Percentiles rank a stretch among this genome's conserved stretches.
These are phyloP conservation scores for Polychaeton citri DNA, from an alignment of 2,329 filamentous ascomycete genomes.

Conservation along the genomic window DNA sequence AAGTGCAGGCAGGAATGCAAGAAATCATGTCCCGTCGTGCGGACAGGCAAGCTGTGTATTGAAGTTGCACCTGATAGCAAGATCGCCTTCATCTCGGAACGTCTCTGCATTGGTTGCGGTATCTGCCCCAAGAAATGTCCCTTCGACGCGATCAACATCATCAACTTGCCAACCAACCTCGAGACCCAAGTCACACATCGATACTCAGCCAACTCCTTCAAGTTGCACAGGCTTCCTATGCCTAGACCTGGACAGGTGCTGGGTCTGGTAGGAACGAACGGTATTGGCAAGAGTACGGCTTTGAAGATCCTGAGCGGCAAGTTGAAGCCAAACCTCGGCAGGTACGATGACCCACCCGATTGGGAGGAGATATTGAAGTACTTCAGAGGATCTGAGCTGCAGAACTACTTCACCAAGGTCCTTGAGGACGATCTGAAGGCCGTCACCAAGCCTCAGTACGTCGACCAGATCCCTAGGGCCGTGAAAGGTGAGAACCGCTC, in stretches of 20 bases:
- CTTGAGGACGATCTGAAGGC: conserved; percentile 95
- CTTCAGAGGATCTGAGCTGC: conserved; percentile 92
- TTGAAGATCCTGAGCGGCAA: conserved; percentile 98
- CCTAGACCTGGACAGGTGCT: conserved; percentile 90
- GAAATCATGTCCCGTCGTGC: conserved; percentile 94
- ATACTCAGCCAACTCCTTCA: conserved; percentile 99
- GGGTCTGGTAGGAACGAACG: conserved; percentile 95
- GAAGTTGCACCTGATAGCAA: conserved; percentile 81
- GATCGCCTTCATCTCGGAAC: conserved; percentile 96
- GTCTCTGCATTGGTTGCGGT: conserved; percentile 93
- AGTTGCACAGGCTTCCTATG: conserved; percentile 92
- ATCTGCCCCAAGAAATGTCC: conserved; percentile 99
- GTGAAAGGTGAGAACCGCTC: conserved; percentile 66
- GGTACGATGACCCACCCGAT: conserved; percentile 91
- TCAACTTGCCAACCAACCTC: conserved; percentile 99
- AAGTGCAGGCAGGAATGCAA: conserved; percentile 99
- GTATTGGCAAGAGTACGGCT: conserved; percentile 99
- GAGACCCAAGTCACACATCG: conserved; percentile 96
- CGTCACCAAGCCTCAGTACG: conserved; percentile 97
- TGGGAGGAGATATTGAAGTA: conserved; percentile 99
- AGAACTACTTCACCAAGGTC: conserved; percentile 99
- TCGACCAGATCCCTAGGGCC: conserved; percentile 92
- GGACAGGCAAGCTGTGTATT: conserved; percentile 94
- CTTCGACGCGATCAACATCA: conserved; percentile 97
- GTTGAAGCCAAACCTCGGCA: conserved; percentile 92